Percentiles rank a stretch among this genome's conserved stretches.
These are phyloP conservation scores for Malus hybrid DNA, from an alignment of 331 rosid species.

Conservation along the genomic window DNA sequence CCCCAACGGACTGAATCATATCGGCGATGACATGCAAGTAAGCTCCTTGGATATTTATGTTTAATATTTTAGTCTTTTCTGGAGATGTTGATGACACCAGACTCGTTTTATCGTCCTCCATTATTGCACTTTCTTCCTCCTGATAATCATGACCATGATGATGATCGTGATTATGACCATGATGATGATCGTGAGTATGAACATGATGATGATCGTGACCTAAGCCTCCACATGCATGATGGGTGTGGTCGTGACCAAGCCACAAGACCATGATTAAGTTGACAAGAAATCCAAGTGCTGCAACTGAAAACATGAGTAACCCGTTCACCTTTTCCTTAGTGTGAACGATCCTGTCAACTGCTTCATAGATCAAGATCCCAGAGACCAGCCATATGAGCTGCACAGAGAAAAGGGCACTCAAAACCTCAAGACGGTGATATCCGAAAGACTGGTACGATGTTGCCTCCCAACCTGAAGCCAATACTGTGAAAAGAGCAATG, in stretches of 20 bases:
- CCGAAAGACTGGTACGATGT: conserved; percentile 73
- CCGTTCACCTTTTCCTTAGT: conserved; percentile 49
- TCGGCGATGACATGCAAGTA: conserved; percentile 84
- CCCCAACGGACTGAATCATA: conserved; percentile 91
- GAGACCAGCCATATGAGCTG: conserved; percentile 87
- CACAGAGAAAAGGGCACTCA: conserved; percentile 87
- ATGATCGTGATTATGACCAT: conserved; percentile 14
- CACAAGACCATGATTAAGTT: conserved; percentile 72
- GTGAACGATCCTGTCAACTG: conserved; percentile 46
- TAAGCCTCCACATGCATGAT: conserved; percentile 25
- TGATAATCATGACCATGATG: conserved; percentile 23
- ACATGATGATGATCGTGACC: conserved; percentile 14
- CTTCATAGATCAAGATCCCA: conserved; percentile 68
- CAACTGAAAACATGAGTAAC: conserved; percentile 68
- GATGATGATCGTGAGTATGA: conserved; percentile 30
- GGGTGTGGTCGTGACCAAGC: conserved; percentile 78
- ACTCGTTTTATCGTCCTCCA: conserved; percentile 37
- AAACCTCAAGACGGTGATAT: conserved; percentile 75
- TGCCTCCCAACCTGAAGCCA: conserved; percentile 90
- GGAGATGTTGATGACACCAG: conserved; percentile 31
- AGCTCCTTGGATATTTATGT: conserved; percentile 93
- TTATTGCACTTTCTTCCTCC: conserved; percentile 26
- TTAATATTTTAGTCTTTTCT: conserved; percentile 19
- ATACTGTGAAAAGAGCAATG: conserved; percentile 70
- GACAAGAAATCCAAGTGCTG: conserved; percentile 71